These are phyloP conservation scores for Pisolithus albus DNA, from an alignment of 768 basidiomycete genomes.

Conservation along the genomic window DNA sequence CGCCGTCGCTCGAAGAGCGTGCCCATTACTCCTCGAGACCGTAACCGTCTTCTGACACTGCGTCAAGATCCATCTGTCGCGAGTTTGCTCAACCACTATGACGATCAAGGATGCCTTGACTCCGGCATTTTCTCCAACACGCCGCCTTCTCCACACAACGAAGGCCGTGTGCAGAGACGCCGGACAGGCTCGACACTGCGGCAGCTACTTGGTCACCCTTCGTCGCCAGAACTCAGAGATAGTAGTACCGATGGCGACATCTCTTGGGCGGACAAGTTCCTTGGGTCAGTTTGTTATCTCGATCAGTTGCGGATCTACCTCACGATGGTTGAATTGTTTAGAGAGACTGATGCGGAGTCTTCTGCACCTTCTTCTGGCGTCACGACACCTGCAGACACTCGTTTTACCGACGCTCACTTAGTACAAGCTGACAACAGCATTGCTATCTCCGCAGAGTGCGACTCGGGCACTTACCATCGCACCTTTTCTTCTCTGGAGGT, in stretches of 20 bases:
- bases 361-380: slow-evolving; percentile 46
- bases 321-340: slow-evolving; percentile 14
- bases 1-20: slow-evolving; percentile 26
- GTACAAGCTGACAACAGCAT: slow-evolving; percentile 26
- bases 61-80: slow-evolving; percentile 75
- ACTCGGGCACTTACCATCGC: slow-evolving; percentile 30
- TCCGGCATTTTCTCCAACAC: slow-evolving; percentile 61
- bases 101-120: slow-evolving; percentile 61
- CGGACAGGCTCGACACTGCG: slow-evolving; percentile 69
- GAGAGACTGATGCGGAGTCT: slow-evolving; percentile 38
- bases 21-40: slow-evolving; percentile 39
- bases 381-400: slow-evolving; percentile 41
- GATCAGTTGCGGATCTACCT: slow-evolving; percentile 1
- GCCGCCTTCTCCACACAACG: slow-evolving; percentile 28
- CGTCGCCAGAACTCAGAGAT: slow-evolving; percentile 21
- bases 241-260: slow-evolving; percentile 63
- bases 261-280: slow-evolving; percentile 75
- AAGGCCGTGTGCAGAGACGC: slow-evolving; percentile 46
- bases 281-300: slow-evolving; percentile 41
- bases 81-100: slow-evolving; percentile 67
- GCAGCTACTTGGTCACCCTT: slow-evolving; percentile 58
- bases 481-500: slow-evolving; percentile 72
- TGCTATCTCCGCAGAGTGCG: slow-evolving; percentile 41
- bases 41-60: slow-evolving; percentile 50
- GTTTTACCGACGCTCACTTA: slow-evolving; percentile 36